Evolutionary conservation across 1,139 yeast genomes (phyloP).

Genomic region (Kazachstania sp.): DNA sequence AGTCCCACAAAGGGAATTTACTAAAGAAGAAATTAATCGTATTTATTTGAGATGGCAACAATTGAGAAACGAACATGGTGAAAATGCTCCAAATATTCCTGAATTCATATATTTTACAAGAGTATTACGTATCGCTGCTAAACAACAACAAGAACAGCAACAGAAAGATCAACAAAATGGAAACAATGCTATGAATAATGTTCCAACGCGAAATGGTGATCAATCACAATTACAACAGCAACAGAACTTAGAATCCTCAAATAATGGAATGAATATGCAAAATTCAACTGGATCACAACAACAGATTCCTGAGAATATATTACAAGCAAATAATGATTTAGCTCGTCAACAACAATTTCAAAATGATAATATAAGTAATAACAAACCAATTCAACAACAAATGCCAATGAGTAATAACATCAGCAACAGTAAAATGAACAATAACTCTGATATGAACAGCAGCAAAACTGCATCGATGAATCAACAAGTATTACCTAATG

Average conservation of each 20-base stretch:
- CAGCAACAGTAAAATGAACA: background rate
- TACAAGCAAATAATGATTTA: no score
- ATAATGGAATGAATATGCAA: background rate
- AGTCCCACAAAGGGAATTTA: slow-evolving; percentile 28
- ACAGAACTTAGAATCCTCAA: background rate
- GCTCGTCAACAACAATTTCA: no score
- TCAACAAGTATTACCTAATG: no score
- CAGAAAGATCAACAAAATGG: slow-evolving; percentile 11
- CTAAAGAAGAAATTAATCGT: slow-evolving; percentile 31
- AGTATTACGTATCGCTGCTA: slow-evolving; percentile 46
- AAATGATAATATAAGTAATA: no score
- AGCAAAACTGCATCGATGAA: background rate
- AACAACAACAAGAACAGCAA: slow-evolving; percentile 36
- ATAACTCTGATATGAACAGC: background rate
- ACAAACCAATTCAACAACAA: background rate
- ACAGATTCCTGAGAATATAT: background rate
- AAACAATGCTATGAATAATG: background rate
- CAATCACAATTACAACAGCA: background rate
- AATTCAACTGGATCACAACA: background rate
- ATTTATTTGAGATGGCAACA: slow-evolving; percentile 50
- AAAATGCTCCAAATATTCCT: slow-evolving; percentile 51
- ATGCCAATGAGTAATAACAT: background rate
- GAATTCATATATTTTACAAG: slow-evolving; percentile 55
- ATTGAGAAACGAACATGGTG: slow-evolving; percentile 54
- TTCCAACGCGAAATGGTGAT: background rate